Base-by-base conservation (phyloP, 495 filamentous ascomycete species). In the Cetradonia linearis region DNA sequence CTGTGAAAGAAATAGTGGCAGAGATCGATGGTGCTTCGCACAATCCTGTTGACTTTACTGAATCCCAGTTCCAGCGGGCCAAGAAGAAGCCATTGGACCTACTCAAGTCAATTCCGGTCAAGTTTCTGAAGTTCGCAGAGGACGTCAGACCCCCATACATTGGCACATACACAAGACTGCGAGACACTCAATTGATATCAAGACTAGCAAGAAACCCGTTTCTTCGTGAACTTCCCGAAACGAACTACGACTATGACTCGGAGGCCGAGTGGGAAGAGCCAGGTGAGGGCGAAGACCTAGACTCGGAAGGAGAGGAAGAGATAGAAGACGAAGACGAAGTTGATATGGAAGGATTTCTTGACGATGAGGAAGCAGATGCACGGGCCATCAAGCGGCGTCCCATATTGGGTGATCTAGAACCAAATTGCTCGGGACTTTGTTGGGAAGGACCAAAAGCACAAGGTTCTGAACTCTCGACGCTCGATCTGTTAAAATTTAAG, bases 231-330 rank as follows among this genome's bases (percentile, higher is more conserved):
- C 64, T 93, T 8, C 83, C 86, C 4, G 78, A 86, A 4, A 77
- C 83, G n/a, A 77, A 94, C 67, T 97, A 99, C 70, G 91, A 93
- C 62, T 96, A 96, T 66, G 93, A 97, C 67, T 96, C 91, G 0
- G 93, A 99, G 69, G 91, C 86, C 0, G 94, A 96, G 72, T 98
- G 93, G 89, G 86, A 89, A 63, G 84, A 86, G 65, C 81, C 83
- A 3, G 87, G 87, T 55, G 89, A 93, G 67, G 89, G 85, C 54
- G 88, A 91, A 65, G 85, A 91, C 47, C 70, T 88, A 6, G 81
- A 82, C 59, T 86, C 83, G 0, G 86, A 91, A 57, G 87, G 87
- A 25, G 90, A 94, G 47, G 92, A 96, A 8, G 86, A 89, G 28
- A 74, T 76, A n/a, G 77, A 75, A 52, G 77, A 79, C 10, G 78